Evolutionary conservation across 169 alveolate species (phyloP), one percentile per base, ranked within the genome.

Genomic region (Plasmodium adleri): DNA sequence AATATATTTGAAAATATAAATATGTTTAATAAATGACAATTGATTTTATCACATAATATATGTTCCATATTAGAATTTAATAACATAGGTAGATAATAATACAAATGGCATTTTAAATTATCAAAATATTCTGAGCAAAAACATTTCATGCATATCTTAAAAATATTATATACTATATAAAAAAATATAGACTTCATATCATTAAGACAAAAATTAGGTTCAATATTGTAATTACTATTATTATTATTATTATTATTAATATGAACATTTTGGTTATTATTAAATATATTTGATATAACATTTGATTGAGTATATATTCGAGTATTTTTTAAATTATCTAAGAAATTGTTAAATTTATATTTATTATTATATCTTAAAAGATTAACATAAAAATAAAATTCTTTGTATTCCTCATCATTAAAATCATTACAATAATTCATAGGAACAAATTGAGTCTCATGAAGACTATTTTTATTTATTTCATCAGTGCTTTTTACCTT

Each of bases 21-120:
- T 47, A 86, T 71, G 39, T 86, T 86, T n/a, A 86, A 43, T 54
- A 86, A 86, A 56, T 86, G 88, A 39, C 92, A 62, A 20, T 86
- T 86, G 62, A 86, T 49, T 62, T 54, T 72, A 47, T 86, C 92
- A 39, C 92, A 86, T 60, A 49, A 10, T 47, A 86, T 63, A 59
- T 86, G 71, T 26, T 72, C 49, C 63, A 86, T 45, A 59, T 86
- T 75, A 72, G 26, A 24, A 86, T 86, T 72, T 71, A 60, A 49
- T 72, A 86, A 72, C 45, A 72, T 72, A 43, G 58, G 45, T 66
- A 86, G 20, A 39, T 17, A 86, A 52, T 22, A 71, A 72, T 86
- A 49, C 45, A 86, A 86, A 39, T 86, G 32, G 1, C 45, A 20
- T 50, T 86, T 56, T 58, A 86, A 62, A 72, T 50, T 86, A 24